Evolutionary conservation across 768 basidiomycete species (phyloP), one percentile per base, ranked within the genome.

Genomic region (Kwoniella sp.): DNA sequence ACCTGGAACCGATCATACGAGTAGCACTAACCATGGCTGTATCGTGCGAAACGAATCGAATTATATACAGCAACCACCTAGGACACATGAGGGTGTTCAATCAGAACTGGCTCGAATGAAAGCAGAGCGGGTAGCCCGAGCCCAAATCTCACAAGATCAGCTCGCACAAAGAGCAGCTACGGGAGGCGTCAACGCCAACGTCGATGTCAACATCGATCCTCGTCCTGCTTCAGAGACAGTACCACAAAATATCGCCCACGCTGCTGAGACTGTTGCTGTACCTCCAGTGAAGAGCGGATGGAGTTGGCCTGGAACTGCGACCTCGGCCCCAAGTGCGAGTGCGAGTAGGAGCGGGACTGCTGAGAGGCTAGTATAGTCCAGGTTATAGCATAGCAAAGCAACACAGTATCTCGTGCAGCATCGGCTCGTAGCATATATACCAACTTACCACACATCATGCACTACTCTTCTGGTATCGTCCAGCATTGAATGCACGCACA

Each of bases 31-130:
- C 36, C 33, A 33, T 33, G n/a, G n/a, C n/a, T n/a, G n/a, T n/a
- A n/a, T n/a, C n/a, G n/a, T n/a, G n/a, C n/a, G n/a, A n/a, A n/a
- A n/a, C n/a, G n/a, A n/a, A 54, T 30, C 21, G 30, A 24, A n/a
- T 0, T 24, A 0, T 33, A n/a, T n/a, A 55, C 15, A 74, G 73
- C 67, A 67, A 69, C 70, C 73, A n/a, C 70, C 73, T 1, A 58
- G 63, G 40, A 68, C 68, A 13, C 50, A 64, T 10, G 52, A 64
- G 36, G 73, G 58, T 10, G 53, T 74, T 17, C 68, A 71, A 44
- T 60, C 54, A 25, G 70, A 74, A 60, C 44, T 74, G 48, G 65
- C 64, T 19, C 54, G 69, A 19, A 60, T 71, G 40, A 68, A 69
- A 50, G 63, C 67, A 7, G 69, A 62, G 51, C 44, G 68, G 46